A percentile compares a stretch with the other conserved stretches of the same genome.
Evolutionary conservation across 2,329 filamentous ascomycete genomes (phyloP).

Genomic region (Colletotrichum australisinense): DNA sequence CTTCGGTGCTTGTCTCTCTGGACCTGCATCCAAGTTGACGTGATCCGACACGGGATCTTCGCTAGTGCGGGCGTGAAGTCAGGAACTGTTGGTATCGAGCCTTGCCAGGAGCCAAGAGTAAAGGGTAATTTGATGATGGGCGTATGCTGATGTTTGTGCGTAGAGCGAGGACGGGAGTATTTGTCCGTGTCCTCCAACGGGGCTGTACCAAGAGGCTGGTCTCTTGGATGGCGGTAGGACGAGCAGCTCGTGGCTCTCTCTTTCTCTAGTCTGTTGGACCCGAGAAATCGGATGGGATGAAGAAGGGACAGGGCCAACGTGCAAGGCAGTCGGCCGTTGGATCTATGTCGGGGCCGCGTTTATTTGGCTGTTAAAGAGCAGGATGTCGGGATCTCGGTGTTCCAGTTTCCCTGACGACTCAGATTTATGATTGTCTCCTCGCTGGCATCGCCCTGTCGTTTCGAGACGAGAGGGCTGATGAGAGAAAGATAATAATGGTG

Average conservation of each 20-base stretch:
- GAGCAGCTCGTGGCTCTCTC: slow-evolving; percentile 17
- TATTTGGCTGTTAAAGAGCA: slow-evolving; percentile 4
- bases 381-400: background rate
- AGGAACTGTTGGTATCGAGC: slow-evolving; percentile 29
- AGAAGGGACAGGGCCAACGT: slow-evolving; percentile 16
- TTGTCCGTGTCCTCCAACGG: slow-evolving; percentile 9
- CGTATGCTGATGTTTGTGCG: background rate
- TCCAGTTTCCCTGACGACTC: background rate
- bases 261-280: background rate
- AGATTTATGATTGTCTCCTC: slow-evolving; percentile 4
- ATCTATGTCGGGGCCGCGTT: slow-evolving; percentile 12
- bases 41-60: slow-evolving; percentile 39
- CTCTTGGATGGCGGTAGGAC: slow-evolving; percentile 8
- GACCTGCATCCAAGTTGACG: slow-evolving; percentile 37
- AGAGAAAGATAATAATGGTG: background rate
- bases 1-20: slow-evolving; percentile 34
- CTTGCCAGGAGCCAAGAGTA: slow-evolving; percentile 16
- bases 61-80: slow-evolving; percentile 40
- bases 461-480: slow-evolving; percentile 7
- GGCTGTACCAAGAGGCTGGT: slow-evolving; percentile 18
- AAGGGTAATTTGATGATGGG: background rate
- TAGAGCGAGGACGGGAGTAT: background rate
- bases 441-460: slow-evolving; percentile 20
- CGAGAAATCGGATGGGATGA: slow-evolving; percentile 24
- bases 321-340: background rate